Base-by-base conservation (phyloP, 225 moss, liverwort and hornwort species). In the Straminergon stramineum region DNA sequence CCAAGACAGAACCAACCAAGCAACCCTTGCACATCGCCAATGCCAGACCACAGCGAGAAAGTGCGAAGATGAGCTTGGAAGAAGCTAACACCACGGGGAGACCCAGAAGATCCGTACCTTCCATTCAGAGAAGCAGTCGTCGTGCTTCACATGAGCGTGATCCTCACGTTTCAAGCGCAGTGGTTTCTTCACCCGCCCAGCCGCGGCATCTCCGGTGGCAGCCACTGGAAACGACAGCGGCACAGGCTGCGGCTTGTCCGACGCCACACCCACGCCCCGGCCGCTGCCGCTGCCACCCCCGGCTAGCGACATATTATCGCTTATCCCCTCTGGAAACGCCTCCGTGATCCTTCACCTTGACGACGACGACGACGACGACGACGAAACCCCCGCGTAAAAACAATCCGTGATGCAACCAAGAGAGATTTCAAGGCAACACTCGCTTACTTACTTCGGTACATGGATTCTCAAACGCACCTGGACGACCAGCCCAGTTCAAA, bases 71-170 rank as follows among this genome's bases (percentile, higher is more conserved):
- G 73, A 88, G 34, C 28, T 78, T 60, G 63, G 64, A 55, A 35
- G 52, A n/a, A 58, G 10, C 17, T 45, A 32, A 13, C 63, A 75
- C 15, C 30, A 61, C n/a, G 22, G 13, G 13, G 19, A n/a, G 34
- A 61, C 21, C 9, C 64, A 41, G 88, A 52, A 53, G 73, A 75
- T 56, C 55, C 85, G 23, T 92, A 94, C 94, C 93, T 96, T 97
- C 99, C 99, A 99, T 35, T 97, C 95, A 35, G 99, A 97, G 91
- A 99, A 99, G 53, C 94, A 94, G 73, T 95, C 94, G 91, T 97
- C 99, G 82, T 99, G 99, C 93, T 99, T 97, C 27, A 99, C 99
- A n/a, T 91, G 91, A 52, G 86, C 87, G 75, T 93, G 91, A 84
- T 99, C 97, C 94, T 99, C 99, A 81, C 99, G 93, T 89, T 93